Evolutionary conservation across 1,284 basidiomycete genomes (phyloP), one percentile per base, ranked within the genome.

Genomic region (Sanghuangporus weigelae): DNA sequence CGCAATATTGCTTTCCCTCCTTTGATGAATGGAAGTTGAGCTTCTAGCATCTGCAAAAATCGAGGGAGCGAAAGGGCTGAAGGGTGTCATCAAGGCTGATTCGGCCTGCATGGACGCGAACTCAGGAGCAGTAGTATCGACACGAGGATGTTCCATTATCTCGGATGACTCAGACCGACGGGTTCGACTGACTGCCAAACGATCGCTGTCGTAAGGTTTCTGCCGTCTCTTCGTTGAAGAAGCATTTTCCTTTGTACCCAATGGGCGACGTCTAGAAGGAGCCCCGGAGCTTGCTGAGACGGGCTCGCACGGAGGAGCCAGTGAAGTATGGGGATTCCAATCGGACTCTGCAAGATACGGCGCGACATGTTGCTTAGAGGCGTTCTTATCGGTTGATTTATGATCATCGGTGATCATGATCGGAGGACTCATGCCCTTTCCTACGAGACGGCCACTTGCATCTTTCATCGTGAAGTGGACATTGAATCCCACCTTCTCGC

Each of bases 361-460:
- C 48, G 57, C 57, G 44, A 46, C 54, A 68, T 71, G 69, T 35
- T 68, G 35, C 68, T 67, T 57, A 73, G 71, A 64, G 40, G 62
- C 48, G 39, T 74, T 79, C 68, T 76, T 70, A 16, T 73, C 74
- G 6, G 83, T 86, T 42, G 93, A 95, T 78, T 98, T 98, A 78
- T 98, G 96, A 74, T 99, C 97, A 76, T 99, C 97, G 2, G 96
- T 99, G 70, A 99, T 99, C 89, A 99, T 96, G 71, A 99, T 96
- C 2, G 96, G 95, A 36, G 89, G 88, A 2, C 94, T 95, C 54
- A 83, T 85, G 2, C 94, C 93, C 10, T 85, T 84, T 10, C 94
- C 96, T 60, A 99, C 85, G 57, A 95, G 76, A 31, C 90, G 84
- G 7, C 95, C 95, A 42, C 79, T 81, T 70, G 87, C 80, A 68